Base-by-base conservation (phyloP, 2,329 filamentous ascomycete species). In the Sarocladium strictum region DNA sequence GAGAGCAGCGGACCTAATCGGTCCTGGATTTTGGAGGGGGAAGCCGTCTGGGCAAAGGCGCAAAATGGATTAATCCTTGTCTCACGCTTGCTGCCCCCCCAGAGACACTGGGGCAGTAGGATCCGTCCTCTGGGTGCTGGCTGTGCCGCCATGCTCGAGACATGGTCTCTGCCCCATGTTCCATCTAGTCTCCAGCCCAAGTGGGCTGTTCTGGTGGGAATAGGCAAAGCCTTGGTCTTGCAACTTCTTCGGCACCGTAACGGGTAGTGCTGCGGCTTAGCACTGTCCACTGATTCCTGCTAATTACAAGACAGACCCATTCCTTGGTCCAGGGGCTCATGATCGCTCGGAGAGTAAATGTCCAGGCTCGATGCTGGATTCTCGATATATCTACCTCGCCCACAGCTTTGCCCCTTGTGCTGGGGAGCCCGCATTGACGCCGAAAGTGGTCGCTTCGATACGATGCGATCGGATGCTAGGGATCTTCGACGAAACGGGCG, bases 111-210 rank as follows among this genome's bases (percentile, higher is more conserved):
- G 47, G 47, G 27, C 11, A 14, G 12, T 15, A 33, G 17, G 26
- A 35, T 51, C 47, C 29, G 47, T 51, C 47, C 47, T 19, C n/a
- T 51, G 29, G 47, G 47, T 51, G 29, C 47, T 51, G 47, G 29
- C 47, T 51, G 47, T 51, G 47, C 47, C n/a, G 23, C 47, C 47
- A 35, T 51, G 47, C 27, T 51, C 47, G 27, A 51, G 47, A 51
- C 47, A 51, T 4, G 47, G 47, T 35, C 27, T 35, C 29, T 32
- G n/a, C 47, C 27, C 47, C 47, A 27, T 51, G 47, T 51, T 35
- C 47, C 29, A 35, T 51, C 47, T 51, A 51, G 47, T 35, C 17
- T 49, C 47, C 47, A 33, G 29, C 27, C 47, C 47, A 51, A 51
- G 47, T 51, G 47, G 47, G 47, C 27, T 51, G 23, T n/a, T n/a